Base-by-base conservation (phyloP, 371 early-diverging fungal species). In the Mucor saturninus region DNA sequence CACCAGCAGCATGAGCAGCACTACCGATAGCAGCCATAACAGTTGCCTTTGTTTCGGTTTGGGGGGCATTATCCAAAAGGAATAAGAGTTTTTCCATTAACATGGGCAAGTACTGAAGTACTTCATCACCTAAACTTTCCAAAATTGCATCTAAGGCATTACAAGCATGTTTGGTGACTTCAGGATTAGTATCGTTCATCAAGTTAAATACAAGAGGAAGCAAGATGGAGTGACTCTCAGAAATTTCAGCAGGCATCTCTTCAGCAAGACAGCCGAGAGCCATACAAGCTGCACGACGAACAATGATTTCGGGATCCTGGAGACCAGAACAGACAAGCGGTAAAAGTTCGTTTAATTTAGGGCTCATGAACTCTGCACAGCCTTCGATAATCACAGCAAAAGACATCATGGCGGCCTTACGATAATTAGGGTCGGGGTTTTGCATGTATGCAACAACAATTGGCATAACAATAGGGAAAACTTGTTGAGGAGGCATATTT, bases 341-440 rank as follows among this genome's bases (percentile, higher is more conserved):
- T 30, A 95, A 74, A 30, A 96, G 72, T 4, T 93, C 93, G 30
- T 86, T 77, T 45, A 93, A 79, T 64, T 87, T 86, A 54, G 84
- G 75, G 50, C 91, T 83, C 72, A 93, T 92, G 61, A 80, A 87
- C 60, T 96, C 96, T 5, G 93, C 91, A 30, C 50, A 50, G 30
- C 50, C 50, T 65, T 96, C 96, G 37, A 91, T 85, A 37, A 84
- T 71, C n/a, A 92, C 92, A 56, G 93, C 94, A 67, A 96, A 82
- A 5, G 91, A 86, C 80, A 95, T 87, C 93, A 96, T 91, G 56
- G 91, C 91, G 45, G 94, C 94, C 73, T 93, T 93, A 57, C 95
- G 88, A 65, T 73, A 85, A 52, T 79, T 74, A 39, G 93, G 89
- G 50, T 91, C 84, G 5, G 84, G 75, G 56, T 83, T 91, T 60